Conservation (phyloP, 495 filamentous ascomycete species). For the Podospora comata region DNA sequence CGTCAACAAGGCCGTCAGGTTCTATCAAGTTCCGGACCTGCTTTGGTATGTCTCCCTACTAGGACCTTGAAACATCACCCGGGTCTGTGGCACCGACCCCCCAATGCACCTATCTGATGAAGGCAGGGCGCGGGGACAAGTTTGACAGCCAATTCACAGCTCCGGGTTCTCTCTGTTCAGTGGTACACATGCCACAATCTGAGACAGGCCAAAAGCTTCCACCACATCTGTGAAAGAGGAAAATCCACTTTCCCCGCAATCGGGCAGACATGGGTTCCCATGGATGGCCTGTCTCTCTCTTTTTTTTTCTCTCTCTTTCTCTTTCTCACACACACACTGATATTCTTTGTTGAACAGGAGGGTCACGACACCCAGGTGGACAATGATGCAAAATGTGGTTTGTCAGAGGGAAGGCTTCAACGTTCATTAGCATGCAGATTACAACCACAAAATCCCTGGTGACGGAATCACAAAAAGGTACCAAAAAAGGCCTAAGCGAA, state of each 20-base stretch:
- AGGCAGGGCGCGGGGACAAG: not conserved
- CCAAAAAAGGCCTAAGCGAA: not conserved
- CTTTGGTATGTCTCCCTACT: not conserved
- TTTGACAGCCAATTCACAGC: not conserved
- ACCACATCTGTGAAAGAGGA: not conserved
- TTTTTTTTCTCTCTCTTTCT: too few species aligned
- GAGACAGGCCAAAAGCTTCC: not conserved
- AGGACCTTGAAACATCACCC: not conserved
- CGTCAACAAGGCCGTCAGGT: not conserved
- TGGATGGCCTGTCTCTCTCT: not conserved
- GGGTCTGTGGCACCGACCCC: not conserved
- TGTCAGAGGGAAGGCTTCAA: too few species aligned
- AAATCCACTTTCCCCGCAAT: slow-evolving; percentile 8
- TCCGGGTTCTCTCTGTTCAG: not conserved
- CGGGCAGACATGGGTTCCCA: not conserved
- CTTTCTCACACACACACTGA: too few species aligned
- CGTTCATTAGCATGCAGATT: too few species aligned
- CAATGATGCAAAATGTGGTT: too few species aligned
- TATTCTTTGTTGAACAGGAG: too few species aligned
- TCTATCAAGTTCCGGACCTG: not conserved
- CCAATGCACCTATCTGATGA: not conserved
- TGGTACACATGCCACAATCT: not conserved
- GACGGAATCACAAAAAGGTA: not conserved
- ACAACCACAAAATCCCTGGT: not conserved
- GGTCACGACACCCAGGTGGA: too few species aligned